Evolutionary conservation across 1,284 basidiomycete species (phyloP).

Genomic region (Rhodotorula sp.): DNA sequence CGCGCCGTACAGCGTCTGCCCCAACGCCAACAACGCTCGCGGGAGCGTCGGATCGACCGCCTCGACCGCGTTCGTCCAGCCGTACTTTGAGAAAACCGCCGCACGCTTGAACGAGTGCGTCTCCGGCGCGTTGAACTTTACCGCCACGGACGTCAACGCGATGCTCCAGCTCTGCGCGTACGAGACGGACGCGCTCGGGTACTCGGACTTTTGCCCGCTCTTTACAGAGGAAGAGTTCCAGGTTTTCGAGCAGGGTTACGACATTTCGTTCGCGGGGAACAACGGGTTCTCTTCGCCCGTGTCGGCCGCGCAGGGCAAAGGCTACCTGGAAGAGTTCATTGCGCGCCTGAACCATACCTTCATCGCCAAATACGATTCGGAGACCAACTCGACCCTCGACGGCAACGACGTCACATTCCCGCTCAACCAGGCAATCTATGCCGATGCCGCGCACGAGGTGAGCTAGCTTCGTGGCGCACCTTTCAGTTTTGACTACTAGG

Average conservation of each 20-base stretch:
- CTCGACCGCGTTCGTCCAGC: conserved; percentile 26
- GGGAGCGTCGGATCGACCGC: conserved; percentile 46
- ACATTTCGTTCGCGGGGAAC: conserved; percentile 44
- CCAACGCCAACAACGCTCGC: conserved; percentile 42
- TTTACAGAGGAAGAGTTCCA: conserved; percentile 84
- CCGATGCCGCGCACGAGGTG: conserved; percentile 63
- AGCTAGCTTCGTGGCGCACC: not conserved
- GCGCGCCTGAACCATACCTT: conserved; percentile 59
- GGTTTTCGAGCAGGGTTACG: conserved; percentile 57
- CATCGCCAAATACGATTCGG: conserved; percentile 55
- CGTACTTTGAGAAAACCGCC: conserved; percentile 34
- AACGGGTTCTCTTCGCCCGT: conserved; percentile 78
- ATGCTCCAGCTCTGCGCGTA: conserved; percentile 48
- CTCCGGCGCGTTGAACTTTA: conserved; percentile 36
- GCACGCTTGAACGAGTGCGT: conserved; percentile 19
- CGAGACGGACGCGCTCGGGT: conserved; percentile 80
- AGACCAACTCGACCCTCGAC: conserved; percentile 71
- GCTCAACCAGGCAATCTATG: conserved; percentile 73
- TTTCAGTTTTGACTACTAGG: not conserved
- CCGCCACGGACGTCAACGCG: conserved; percentile 44
- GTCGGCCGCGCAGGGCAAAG: conserved; percentile 74
- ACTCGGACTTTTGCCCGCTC: conserved; percentile 81
- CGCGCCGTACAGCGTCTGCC: conserved; percentile 11
- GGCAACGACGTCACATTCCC: conserved; percentile 72
- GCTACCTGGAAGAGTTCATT: conserved; percentile 61